Evolutionary conservation across 108 stramenopile species (phyloP), one percentile per base, ranked within the genome.

Genomic region (Bacterosira constricta): DNA sequence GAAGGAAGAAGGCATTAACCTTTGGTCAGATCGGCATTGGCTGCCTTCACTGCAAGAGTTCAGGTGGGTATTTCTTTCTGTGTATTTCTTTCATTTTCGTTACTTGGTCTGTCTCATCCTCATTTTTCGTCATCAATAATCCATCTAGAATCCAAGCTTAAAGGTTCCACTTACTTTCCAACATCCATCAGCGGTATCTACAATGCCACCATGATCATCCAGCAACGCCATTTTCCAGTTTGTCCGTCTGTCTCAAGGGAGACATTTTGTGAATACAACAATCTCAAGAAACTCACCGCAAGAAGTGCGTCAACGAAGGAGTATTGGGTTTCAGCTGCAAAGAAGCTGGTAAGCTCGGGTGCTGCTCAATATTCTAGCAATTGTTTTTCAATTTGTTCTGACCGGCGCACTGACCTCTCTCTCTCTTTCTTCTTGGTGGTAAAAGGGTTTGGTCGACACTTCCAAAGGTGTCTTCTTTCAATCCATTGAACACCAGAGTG

Each of bases 11-110:
- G 58, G 84, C 87, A 32, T 79, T 93, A 50, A 73, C 76, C 35
- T 70, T 94, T 20, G 90, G 90, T 6, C 93, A 94, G 50, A 83
- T 94, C 29, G 93, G 93, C 6, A 88, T 94, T 66, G 84, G 93
- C 23, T 94, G 93, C 59, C 83, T 86, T 27, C 86, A 91, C 57
- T 93, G 92, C 56, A 71, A 53, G 35, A 64, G 49, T 5, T 59
- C 64, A 18, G 55, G 55, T 56, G 15, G 20, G 55, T 56, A 5
- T 18, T 18, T 35, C n/a, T 8, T 36, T 29, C n/a, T 1, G n/a
- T 56, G n/a, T 4, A 17, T 8, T 56, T 42, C 53, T 1, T 31
- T 50, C 23, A 21, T 17, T 21, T 50, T 21, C 20, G 17, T 1
- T 31, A 10, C 9, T 1, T n/a, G 4, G 11, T 54, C 30, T 0